phyloP scores from a whole-genome alignment of 2,329 filamentous ascomycete species.

The Pseudopithomyces maydicus region DNA sequence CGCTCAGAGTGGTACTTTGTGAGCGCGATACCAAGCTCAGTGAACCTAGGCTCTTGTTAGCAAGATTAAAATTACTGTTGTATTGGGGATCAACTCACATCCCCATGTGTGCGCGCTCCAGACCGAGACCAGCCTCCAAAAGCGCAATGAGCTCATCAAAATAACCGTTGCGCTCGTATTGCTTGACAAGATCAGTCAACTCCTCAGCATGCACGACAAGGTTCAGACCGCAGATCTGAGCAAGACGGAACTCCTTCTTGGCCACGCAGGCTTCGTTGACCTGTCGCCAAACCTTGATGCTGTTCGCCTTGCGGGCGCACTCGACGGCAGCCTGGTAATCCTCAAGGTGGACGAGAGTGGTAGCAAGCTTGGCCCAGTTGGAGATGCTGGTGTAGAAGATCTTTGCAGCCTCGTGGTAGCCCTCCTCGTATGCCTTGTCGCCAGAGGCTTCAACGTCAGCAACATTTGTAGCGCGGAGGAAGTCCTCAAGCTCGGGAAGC shows the following conservation, averaged over 20 bases:
- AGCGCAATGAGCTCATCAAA: conserved; percentile 97
- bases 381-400: conserved; percentile 99
- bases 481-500: conserved; percentile 92
- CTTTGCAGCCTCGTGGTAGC: conserved; percentile 93
- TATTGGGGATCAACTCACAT: not conserved
- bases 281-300: conserved; percentile 98
- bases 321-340: conserved; percentile 98
- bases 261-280: conserved; percentile 94
- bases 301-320: conserved; percentile 97
- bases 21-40: conserved; percentile 85
- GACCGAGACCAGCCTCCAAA: conserved; percentile 90
- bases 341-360: conserved; percentile 92
- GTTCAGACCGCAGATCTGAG: conserved; percentile 98
- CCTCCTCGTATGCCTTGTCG: conserved; percentile 96
- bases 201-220: conserved; percentile 97
- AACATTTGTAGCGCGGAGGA: conserved; percentile 89
- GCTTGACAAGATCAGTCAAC: conserved; percentile 86
- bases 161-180: conserved; percentile 96
- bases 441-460: conserved; percentile 95
- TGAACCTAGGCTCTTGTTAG: conserved; percentile 69
- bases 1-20: conserved; percentile 94
- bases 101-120: conserved; percentile 68
- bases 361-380: conserved; percentile 99
- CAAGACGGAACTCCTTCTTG: conserved; percentile 98
- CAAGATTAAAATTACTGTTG: not conserved